Evolutionary conservation across 805 yeast species (phyloP), one percentile per base, ranked within the genome.

Genomic region (Cyberlindnera meyerae): DNA sequence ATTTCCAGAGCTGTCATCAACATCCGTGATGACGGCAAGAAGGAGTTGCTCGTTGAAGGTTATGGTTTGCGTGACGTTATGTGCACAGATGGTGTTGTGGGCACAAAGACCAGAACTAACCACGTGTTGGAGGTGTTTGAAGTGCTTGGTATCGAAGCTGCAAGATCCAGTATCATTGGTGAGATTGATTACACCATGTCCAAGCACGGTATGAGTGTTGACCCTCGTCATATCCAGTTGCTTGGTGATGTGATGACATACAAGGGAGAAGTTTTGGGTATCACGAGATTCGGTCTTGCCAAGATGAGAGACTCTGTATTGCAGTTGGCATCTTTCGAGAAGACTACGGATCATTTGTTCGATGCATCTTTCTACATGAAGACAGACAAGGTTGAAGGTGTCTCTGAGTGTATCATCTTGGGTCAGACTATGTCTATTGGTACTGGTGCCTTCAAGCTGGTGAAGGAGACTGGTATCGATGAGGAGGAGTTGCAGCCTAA

Each of bases 191-290:
- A 88, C 58, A 93, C 98, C 37, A 93, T 93, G 99, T 80, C 95
- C 58, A 87, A 88, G 63, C 98, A 93, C 70, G 99, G 99, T 64
- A 93, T 93, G 98, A 86, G 95, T 60, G 97, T 93, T 33, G 99
- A 93, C 71, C 98, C 97, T 43, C 95, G 99, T 71, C 99, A 93
- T 62, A 89, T 94, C 60, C 97, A 93, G 66, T 69, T 93, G 31
- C 68, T 93, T 46, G 98, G 98, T 47, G 99, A 93, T 62, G 97
- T 93, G 33, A 93, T 93, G 99, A 87, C 97, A 0, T 93, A 86
- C 62, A 93, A 93, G 65, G 99, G 99, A 42, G 98, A 93, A 60
- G 95, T 93, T 11, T 72, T 94, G 50, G 98, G 99, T 62, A 93
- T 93, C 58, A 93, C 99, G 2, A 77, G 99, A 66, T 93, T 93